phyloP scores from a whole-genome alignment of 805 yeast species.

The Hanseniaspora lindneri region DNA sequence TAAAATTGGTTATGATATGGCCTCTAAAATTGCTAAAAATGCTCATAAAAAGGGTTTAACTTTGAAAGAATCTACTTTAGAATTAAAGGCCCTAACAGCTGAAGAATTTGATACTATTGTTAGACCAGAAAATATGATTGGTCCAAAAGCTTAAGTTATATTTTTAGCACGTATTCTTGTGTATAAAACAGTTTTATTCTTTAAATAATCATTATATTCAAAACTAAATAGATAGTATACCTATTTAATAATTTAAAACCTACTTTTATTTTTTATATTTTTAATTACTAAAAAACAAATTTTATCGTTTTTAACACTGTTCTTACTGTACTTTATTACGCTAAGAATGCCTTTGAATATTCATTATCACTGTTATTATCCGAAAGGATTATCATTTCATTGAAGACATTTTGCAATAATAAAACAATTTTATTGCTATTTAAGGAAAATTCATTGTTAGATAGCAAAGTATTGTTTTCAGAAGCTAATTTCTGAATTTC shows the following conservation, averaged over 20 bases:
- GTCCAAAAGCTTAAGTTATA: constrained; percentile 58
- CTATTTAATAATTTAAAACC: background rate
- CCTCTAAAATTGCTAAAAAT: constrained; percentile 95
- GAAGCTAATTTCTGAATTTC: background rate
- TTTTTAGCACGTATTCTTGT: no score
- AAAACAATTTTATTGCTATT: background rate
- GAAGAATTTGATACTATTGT: constrained; percentile 95
- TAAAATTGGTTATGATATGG: constrained; percentile 94
- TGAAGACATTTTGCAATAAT: background rate
- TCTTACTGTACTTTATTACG: background rate
- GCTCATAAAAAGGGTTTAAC: constrained; percentile 97
- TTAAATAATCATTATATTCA: background rate
- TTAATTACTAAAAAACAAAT: background rate
- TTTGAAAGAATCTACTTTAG: constrained; percentile 85
- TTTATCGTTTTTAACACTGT: background rate
- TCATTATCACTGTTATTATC: background rate
- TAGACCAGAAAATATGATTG: constrained; percentile 94
- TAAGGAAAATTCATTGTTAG: background rate
- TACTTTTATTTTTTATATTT: background rate
- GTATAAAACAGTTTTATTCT: background rate
- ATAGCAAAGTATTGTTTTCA: no score
- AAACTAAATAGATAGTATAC: no score
- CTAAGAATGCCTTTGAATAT: background rate
- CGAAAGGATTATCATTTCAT: background rate
- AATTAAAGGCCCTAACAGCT: constrained; percentile 69